phyloP scores from a whole-genome alignment of 495 filamentous ascomycete genomes.

The Penicillium macrosclerotiorum region DNA sequence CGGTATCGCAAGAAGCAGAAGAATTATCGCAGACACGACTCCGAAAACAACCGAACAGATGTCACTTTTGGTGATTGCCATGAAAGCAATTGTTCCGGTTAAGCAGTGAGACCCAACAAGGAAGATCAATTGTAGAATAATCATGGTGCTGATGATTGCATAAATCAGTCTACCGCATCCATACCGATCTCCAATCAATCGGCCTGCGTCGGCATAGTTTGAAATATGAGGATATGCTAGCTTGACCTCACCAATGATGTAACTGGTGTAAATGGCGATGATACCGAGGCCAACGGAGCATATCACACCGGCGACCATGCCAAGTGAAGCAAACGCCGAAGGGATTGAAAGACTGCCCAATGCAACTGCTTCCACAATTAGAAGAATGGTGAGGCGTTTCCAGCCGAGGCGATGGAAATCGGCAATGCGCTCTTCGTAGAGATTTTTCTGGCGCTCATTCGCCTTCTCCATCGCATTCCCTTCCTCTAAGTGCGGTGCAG shows the following conservation, averaged over 20 bases:
- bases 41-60: slow-evolving; percentile 63
- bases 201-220: slow-evolving; percentile 64
- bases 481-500: too few relatives aligned
- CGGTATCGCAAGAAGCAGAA: slow-evolving; percentile 59
- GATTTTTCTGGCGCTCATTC: too few relatives aligned
- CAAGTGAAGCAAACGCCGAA: slow-evolving; percentile 54
- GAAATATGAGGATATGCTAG: slow-evolving; percentile 59
- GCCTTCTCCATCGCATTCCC: too few relatives aligned
- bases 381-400: slow-evolving; percentile 38
- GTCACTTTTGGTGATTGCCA: slow-evolving; percentile 55
- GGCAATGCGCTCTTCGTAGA: slow-evolving; percentile 24
- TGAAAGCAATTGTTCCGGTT: slow-evolving; percentile 68
- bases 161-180: too few relatives aligned
- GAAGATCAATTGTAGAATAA: slow-evolving; percentile 61
- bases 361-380: slow-evolving; percentile 64
- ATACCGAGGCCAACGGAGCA: slow-evolving; percentile 57
- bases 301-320: slow-evolving; percentile 56
- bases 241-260: slow-evolving; percentile 69
- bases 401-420: slow-evolving; percentile 35
- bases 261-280: slow-evolving; percentile 68
- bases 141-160: slow-evolving; percentile 57
- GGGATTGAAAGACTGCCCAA: slow-evolving; percentile 61
- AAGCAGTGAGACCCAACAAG: slow-evolving; percentile 68
- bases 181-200: slow-evolving; percentile 56
- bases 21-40: slow-evolving; percentile 58